Evolutionary conservation across 192 early-diverging fungal species (phyloP).

Genomic region (Mortierella hygrophila): DNA sequence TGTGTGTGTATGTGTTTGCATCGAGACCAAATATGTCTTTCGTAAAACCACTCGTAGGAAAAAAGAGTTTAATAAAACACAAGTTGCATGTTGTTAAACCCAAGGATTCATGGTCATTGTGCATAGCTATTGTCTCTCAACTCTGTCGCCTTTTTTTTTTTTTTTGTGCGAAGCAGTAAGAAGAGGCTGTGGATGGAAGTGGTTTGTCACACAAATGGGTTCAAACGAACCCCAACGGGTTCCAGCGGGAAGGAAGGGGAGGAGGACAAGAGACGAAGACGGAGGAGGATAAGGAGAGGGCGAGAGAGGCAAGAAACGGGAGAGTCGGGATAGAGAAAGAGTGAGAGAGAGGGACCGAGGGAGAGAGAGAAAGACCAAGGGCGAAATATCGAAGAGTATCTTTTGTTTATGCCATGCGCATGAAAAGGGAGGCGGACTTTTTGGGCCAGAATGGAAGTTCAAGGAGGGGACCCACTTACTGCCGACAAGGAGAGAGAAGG

Average conservation of each 20-base stretch:
- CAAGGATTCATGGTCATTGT: background rate
- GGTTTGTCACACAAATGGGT: background rate
- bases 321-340: background rate
- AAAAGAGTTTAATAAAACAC: constrained; percentile 2
- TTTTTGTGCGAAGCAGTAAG: background rate
- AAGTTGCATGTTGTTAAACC: background rate
- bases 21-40: background rate
- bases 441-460: constrained; percentile 2
- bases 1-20: background rate
- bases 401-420: background rate
- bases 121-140: background rate
- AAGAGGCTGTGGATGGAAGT: background rate
- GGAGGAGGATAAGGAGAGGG: no score
- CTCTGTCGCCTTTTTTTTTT: background rate
- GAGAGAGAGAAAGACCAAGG: background rate
- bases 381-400: background rate
- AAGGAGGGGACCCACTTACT: background rate
- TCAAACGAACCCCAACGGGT: background rate
- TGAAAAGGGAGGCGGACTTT: background rate
- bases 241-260: background rate
- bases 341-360: background rate
- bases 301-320: no score
- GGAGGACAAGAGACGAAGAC: no score
- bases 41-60: background rate
- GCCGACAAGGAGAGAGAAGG: background rate